Evolutionary conservation across 306 rosid species (phyloP).

Genomic region (peach (Prunus persica)): Prunus_persica_NCBIv2 NC_034014.1:8597501-8598000

Average conservation of each 20-base stretch:
- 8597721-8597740: conserved; percentile 93
- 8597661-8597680: conserved; percentile 16
- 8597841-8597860: conserved; percentile 75
- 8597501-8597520: conserved; percentile 93
- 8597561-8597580: conserved; percentile 91
- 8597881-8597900: not conserved
- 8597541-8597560: conserved; percentile 99
- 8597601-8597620: conserved; percentile 17
- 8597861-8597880: conserved; percentile 59
- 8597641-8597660: conserved; percentile 6
- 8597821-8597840: conserved; percentile 61
- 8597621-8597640: conserved; percentile 15
- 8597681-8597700: conserved; percentile 74
- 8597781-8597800: conserved; percentile 92
- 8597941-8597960: conserved; percentile 15
- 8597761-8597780: conserved; percentile 86
- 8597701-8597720: conserved; percentile 91
- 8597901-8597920: not conserved
- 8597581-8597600: conserved; percentile 17
- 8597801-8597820: conserved; percentile 63
- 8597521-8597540: conserved; percentile 71
- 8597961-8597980: conserved; percentile 15
- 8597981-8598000: conserved; percentile 61
- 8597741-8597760: conserved; percentile 86
- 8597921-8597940: not conserved